Conservation (phyloP, 441 rosid genomes). For the Francoa sonchifolia region DNA sequence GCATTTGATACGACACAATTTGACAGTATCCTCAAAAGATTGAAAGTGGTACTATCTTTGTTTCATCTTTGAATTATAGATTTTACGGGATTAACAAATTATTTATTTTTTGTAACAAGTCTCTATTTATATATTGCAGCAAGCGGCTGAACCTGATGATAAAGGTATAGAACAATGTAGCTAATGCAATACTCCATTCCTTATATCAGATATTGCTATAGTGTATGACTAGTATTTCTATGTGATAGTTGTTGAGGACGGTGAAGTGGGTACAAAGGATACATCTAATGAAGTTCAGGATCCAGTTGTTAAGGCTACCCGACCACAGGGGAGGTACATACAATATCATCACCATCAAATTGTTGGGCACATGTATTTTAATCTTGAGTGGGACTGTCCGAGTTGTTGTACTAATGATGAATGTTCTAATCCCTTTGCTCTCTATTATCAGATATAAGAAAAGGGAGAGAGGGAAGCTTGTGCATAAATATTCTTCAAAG, state of each 20-base stretch:
- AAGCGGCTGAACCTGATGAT: slow-evolving; percentile 35
- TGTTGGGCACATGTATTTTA: background rate
- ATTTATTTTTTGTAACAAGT: too few relatives aligned
- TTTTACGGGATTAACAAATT: too few relatives aligned
- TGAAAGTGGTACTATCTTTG: slow-evolving; percentile 61
- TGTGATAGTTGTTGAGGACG: background rate
- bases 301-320: slow-evolving; percentile 45
- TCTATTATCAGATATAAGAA: slow-evolving; percentile 46
- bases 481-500: slow-evolving; percentile 58
- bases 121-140: too few relatives aligned
- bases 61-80: background rate
- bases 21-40: slow-evolving; percentile 78
- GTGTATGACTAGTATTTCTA: slow-evolving; percentile 14
- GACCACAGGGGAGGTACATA: slow-evolving; percentile 86
- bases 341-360: too few relatives aligned
- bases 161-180: slow-evolving; percentile 32
- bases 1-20: slow-evolving; percentile 92
- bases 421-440: slow-evolving; percentile 1
- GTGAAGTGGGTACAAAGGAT: slow-evolving; percentile 24
- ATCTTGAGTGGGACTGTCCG: background rate
- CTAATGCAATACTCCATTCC: background rate
- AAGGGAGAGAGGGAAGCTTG: slow-evolving; percentile 88
- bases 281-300: slow-evolving; percentile 26
- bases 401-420: background rate
- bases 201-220: background rate